These are phyloP conservation scores for Hygrocybe coccinea DNA, from an alignment of 768 basidiomycete genomes.

Conservation along the genomic window DNA sequence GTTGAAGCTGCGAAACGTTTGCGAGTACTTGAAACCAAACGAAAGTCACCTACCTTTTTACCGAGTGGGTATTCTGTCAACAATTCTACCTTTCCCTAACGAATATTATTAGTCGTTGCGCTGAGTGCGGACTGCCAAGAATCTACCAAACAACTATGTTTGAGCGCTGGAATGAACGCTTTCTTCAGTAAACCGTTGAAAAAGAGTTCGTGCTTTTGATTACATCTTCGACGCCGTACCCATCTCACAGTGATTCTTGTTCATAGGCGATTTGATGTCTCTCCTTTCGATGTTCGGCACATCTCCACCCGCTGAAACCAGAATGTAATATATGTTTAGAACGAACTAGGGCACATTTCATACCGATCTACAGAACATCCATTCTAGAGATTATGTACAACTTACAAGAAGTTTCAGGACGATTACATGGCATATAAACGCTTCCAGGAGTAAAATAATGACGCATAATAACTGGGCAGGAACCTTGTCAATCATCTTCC, in stretches of 20 bases:
- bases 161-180: constrained; percentile 75
- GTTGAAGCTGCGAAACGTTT: constrained; percentile 68
- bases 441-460: neutral
- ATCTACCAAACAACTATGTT: constrained; percentile 66
- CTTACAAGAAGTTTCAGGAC: neutral
- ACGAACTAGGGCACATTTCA: neutral
- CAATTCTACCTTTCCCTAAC: neutral
- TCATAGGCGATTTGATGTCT: constrained; percentile 47
- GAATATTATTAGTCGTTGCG: constrained; percentile 49
- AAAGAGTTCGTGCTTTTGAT: constrained; percentile 39
- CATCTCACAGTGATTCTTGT: neutral
- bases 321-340: neutral
- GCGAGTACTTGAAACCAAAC: constrained; percentile 52
- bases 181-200: constrained; percentile 72
- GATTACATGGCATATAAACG: neutral
- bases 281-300: constrained; percentile 52
- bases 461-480: neutral
- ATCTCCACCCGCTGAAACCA: constrained; percentile 7
- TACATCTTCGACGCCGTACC: neutral
- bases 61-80: constrained; percentile 45
- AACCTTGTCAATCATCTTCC: constrained; percentile 3
- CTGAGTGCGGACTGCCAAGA: constrained; percentile 75
- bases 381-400: neutral
- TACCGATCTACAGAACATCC: neutral
- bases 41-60: constrained; percentile 44